Conservation (phyloP, 495 filamentous ascomycete genomes). For the Xylaria flabelliformis region DNA sequence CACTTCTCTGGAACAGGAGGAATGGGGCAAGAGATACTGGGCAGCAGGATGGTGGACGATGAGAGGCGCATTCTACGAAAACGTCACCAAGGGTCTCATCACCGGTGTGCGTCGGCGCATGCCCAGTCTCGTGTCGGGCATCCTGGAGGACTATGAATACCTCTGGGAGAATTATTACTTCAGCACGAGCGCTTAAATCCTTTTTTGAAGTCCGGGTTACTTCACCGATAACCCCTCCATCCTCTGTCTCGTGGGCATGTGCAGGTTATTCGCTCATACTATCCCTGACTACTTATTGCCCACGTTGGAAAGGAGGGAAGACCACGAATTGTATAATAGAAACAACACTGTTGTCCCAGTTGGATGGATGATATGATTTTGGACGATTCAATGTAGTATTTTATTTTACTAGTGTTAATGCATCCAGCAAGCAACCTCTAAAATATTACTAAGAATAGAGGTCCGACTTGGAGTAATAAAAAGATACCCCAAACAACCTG, state of each 20-base stretch:
- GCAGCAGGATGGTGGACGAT: constrained; percentile 93
- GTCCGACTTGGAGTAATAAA: constrained; percentile 1
- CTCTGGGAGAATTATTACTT: constrained; percentile 99
- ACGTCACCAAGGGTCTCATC: constrained; percentile 83
- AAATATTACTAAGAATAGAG: constrained; percentile 3
- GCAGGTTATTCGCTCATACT: neutral
- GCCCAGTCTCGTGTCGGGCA: constrained; percentile 76
- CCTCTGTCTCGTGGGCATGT: neutral
- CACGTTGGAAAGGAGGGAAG: neutral
- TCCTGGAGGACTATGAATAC: constrained; percentile 95
- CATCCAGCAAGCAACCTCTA: neutral
- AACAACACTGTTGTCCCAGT: neutral
- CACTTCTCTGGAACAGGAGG: constrained; percentile 86
- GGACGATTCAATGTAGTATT: neutral
- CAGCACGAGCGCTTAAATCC: constrained; percentile 52
- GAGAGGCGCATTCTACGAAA: constrained; percentile 95
- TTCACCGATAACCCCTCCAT: neutral
- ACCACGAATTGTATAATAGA: constrained; percentile 14
- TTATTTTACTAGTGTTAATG: neutral
- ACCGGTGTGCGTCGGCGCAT: constrained; percentile 74
- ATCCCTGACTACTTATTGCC: neutral
- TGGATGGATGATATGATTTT: neutral
- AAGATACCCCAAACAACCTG: constrained; percentile 14
- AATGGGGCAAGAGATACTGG: constrained; percentile 85
- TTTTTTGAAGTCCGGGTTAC: neutral